A percentile compares a stretch with the other conserved stretches of the same genome.
phyloP scores from a whole-genome alignment of 2,329 filamentous ascomycete species.

The Fusarium virguliforme region DNA sequence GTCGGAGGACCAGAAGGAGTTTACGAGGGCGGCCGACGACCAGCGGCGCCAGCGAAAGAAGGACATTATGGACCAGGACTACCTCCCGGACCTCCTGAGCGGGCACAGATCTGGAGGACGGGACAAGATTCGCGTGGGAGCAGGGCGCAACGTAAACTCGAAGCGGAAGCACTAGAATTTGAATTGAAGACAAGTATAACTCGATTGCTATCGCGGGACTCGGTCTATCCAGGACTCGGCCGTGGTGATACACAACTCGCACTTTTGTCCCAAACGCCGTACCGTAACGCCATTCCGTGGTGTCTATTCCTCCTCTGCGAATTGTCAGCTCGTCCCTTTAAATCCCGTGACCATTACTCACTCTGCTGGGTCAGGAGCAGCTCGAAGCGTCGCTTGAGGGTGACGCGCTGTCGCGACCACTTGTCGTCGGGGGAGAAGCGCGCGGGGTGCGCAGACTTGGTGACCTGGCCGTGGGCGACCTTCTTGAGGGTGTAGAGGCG shows the following conservation, averaged over 20 bases:
- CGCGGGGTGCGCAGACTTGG: slow-evolving; percentile 95
- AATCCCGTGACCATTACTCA: slow-evolving; percentile 53
- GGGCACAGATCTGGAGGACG: slow-evolving; percentile 78
- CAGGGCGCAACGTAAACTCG: slow-evolving; percentile 89
- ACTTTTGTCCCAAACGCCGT: slow-evolving; percentile 38
- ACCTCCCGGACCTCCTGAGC: slow-evolving; percentile 86
- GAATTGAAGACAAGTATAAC: slow-evolving; percentile 26
- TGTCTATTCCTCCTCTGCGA: slow-evolving; percentile 47
- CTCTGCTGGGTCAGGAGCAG: slow-evolving; percentile 87
- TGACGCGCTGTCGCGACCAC: slow-evolving; percentile 96
- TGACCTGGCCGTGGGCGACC: slow-evolving; percentile 85
- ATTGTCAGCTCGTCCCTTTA: slow-evolving; percentile 8
- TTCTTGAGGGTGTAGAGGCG: slow-evolving; percentile 97
- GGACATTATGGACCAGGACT: slow-evolving; percentile 96
- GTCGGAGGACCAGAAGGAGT: slow-evolving; percentile 97
- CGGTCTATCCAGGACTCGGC: slow-evolving; percentile 12
- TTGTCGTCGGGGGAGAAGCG: slow-evolving; percentile 99
- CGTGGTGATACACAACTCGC: slow-evolving; percentile 14
- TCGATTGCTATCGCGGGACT: slow-evolving; percentile 7
- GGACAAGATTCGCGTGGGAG: slow-evolving; percentile 84
- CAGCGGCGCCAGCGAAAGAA: slow-evolving; percentile 78
- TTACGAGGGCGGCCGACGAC: slow-evolving; percentile 73
- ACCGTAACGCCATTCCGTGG: slow-evolving; percentile 41
- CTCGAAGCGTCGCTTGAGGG: slow-evolving; percentile 93
- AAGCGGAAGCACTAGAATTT: slow-evolving; percentile 70